These are phyloP conservation scores for Cinchona pubescens DNA, from an alignment of 257 asterid genomes.

Conservation along the genomic window DNA sequence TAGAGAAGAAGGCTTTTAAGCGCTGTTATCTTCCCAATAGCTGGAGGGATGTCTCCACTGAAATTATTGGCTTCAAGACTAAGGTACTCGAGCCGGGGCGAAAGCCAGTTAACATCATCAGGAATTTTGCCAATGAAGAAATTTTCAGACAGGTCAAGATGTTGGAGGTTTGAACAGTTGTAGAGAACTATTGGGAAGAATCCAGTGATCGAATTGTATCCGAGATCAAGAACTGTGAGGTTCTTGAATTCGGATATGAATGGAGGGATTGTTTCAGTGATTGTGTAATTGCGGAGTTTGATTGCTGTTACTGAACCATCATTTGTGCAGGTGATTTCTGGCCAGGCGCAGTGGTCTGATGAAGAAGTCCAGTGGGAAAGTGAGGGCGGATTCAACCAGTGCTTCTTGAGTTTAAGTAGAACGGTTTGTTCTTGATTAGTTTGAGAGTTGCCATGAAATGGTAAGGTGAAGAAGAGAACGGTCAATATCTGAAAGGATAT, in stretches of 20 bases:
- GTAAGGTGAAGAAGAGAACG: slow-evolving; percentile 29
- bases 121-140: slow-evolving; percentile 50
- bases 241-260: slow-evolving; percentile 29
- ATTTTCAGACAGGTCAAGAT: slow-evolving; percentile 61
- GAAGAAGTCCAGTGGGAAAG: slow-evolving; percentile 59
- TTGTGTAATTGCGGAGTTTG: neutral
- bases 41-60: slow-evolving; percentile 55
- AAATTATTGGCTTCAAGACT: slow-evolving; percentile 50
- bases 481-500: slow-evolving; percentile 18
- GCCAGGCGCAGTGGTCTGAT: slow-evolving; percentile 67
- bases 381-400: slow-evolving; percentile 53
- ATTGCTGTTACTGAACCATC: slow-evolving; percentile 42
- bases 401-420: slow-evolving; percentile 50
- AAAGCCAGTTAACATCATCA: slow-evolving; percentile 40
- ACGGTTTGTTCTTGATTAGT: slow-evolving; percentile 43
- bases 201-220: slow-evolving; percentile 18
- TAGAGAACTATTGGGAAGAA: slow-evolving; percentile 26
- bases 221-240: slow-evolving; percentile 23
- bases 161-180: slow-evolving; percentile 26
- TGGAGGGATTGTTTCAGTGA: slow-evolving; percentile 23
- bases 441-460: slow-evolving; percentile 50
- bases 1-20: slow-evolving; percentile 42
- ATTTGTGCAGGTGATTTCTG: slow-evolving; percentile 59
- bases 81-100: slow-evolving; percentile 41
- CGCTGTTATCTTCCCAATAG: slow-evolving; percentile 47